A percentile compares a stretch with the other conserved stretches of the same genome.
These are phyloP conservation scores for Priceomyces medius DNA, from an alignment of 805 yeast species.

Conservation along the genomic window DNA sequence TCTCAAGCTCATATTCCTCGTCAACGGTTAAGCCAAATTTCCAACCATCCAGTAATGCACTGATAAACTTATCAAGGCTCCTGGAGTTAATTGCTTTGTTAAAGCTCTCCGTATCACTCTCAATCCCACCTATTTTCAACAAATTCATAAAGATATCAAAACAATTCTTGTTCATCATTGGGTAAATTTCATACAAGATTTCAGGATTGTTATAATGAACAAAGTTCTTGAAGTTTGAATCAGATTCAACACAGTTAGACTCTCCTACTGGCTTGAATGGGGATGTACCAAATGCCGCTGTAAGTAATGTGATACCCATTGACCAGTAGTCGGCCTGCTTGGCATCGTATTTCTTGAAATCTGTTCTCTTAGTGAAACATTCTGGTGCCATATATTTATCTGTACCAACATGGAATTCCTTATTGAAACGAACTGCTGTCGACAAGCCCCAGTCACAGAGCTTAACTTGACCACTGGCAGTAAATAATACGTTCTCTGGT, in stretches of 20 bases:
- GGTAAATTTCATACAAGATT: slow-evolving; percentile 49
- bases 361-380: slow-evolving; percentile 23
- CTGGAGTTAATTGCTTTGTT: slow-evolving; percentile 27
- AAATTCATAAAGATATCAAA: slow-evolving; percentile 42
- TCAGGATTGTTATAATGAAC: slow-evolving; percentile 34
- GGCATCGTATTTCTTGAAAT: slow-evolving; percentile 36
- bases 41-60: slow-evolving; percentile 27
- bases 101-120: slow-evolving; percentile 27
- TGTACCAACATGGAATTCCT: slow-evolving; percentile 50
- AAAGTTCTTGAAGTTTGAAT: slow-evolving; percentile 46
- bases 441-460: slow-evolving; percentile 77
- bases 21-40: slow-evolving; percentile 46
- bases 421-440: slow-evolving; percentile 31
- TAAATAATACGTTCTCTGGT: slow-evolving; percentile 67
- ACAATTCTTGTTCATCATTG: slow-evolving; percentile 43
- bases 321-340: slow-evolving; percentile 55
- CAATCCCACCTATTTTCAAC: slow-evolving; percentile 36
- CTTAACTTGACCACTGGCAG: slow-evolving; percentile 51
- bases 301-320: slow-evolving; percentile 50
- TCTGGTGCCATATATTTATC: slow-evolving; percentile 62
- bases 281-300: slow-evolving; percentile 50
- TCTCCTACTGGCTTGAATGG: slow-evolving; percentile 44
- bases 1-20: slow-evolving; percentile 37
- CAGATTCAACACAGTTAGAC: slow-evolving; percentile 23
- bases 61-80: slow-evolving; percentile 33